Percentiles rank a stretch among this genome's conserved stretches.
Conservation (phyloP, 768 basidiomycete species). For the Tricholoma terreum region DNA sequence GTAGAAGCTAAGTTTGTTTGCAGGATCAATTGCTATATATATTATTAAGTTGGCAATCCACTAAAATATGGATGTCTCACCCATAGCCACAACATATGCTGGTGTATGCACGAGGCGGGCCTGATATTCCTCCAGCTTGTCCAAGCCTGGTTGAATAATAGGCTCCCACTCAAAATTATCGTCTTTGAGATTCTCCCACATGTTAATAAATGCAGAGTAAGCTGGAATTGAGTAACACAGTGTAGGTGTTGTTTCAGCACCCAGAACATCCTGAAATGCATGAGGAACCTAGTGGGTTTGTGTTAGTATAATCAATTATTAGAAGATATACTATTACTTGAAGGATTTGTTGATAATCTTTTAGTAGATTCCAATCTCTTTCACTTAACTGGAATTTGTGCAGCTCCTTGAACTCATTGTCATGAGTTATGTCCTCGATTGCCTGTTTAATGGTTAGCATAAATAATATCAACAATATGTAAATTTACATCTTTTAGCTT, state of each 20-base stretch:
- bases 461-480: constrained; percentile 3
- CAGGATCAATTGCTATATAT: background rate
- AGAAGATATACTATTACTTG: constrained; percentile 12
- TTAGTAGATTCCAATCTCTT: constrained; percentile 24
- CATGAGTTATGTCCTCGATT: constrained; percentile 20
- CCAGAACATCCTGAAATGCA: constrained; percentile 26
- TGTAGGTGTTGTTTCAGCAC: too few species aligned
- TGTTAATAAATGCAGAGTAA: constrained; percentile 17
- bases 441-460: constrained; percentile 16
- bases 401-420: constrained; percentile 18
- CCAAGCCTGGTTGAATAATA: constrained; percentile 25
- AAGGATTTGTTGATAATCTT: constrained; percentile 21
- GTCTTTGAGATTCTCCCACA: constrained; percentile 18
- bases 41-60: background rate
- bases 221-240: too few species aligned
- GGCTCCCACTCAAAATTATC: constrained; percentile 4
- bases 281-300: constrained; percentile 20
- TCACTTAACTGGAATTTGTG: constrained; percentile 16
- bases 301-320: background rate
- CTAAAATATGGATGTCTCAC: background rate
- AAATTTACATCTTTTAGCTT: constrained; percentile 20
- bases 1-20: too few species aligned
- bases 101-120: constrained; percentile 8
- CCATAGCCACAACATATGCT: too few species aligned
- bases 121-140: constrained; percentile 27